Conservation (phyloP, 129 eudicot genomes). For the Flaveria linearis region DNA sequence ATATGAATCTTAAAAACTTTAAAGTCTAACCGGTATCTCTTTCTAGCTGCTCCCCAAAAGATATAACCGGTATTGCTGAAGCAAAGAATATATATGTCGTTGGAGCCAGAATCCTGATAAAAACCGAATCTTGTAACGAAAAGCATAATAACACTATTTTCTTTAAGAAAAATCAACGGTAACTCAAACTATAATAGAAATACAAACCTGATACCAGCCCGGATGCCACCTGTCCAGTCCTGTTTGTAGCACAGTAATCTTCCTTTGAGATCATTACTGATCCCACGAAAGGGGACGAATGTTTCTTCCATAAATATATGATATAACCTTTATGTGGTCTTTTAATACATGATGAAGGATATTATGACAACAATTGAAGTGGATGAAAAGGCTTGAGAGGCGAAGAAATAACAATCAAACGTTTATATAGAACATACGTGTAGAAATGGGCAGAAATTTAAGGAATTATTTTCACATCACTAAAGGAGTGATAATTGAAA, state of each 20-base stretch:
- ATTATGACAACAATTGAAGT: conserved; percentile 7
- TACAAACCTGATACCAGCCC: conserved; percentile 87
- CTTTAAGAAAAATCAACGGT: neutral
- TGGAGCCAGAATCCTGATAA: conserved; percentile 90
- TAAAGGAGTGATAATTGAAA: conserved; percentile 23
- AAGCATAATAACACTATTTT: conserved; percentile 12
- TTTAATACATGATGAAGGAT: neutral
- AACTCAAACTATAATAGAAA: neutral
- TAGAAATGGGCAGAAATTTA: conserved; percentile 45
- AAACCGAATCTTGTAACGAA: conserved; percentile 6
- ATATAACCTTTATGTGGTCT: conserved; percentile 10
- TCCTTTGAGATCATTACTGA: conserved; percentile 88
- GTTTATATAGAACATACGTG: conserved; percentile 34
- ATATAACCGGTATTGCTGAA: conserved; percentile 95
- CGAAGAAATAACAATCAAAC: conserved; percentile 38
- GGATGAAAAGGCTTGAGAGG: conserved; percentile 71
- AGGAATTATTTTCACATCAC: conserved; percentile 30
- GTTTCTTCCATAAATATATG: conserved; percentile 79
- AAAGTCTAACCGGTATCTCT: conserved; percentile 69
- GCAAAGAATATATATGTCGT: conserved; percentile 98
- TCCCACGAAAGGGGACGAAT: conserved; percentile 92
- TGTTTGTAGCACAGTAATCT: conserved; percentile 91
- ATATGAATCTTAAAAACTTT: conserved; percentile 14
- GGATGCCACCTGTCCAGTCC: conserved; percentile 91
- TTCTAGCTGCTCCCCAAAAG: conserved; percentile 96